These are phyloP conservation scores for Aspergillus ustus DNA, from an alignment of 2,329 filamentous ascomycete genomes.

Conservation along the genomic window DNA sequence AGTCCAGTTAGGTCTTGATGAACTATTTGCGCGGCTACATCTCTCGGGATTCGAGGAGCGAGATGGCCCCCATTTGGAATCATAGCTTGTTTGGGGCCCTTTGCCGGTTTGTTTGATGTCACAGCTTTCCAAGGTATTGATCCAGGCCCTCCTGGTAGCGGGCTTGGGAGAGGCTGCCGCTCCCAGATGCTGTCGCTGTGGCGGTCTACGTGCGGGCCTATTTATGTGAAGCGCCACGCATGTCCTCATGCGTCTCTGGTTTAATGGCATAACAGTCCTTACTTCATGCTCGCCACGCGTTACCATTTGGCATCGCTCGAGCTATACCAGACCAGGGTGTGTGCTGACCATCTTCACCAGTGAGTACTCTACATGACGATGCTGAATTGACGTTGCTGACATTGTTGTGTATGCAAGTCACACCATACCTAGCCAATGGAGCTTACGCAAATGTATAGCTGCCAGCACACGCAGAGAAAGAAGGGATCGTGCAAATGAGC, in stretches of 20 bases:
- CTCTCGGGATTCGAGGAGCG: not conserved
- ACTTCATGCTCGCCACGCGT: not conserved
- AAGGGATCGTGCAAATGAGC: not conserved
- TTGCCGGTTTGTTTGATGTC: constrained; percentile 7
- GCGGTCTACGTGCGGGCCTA: constrained; percentile 1
- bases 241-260: constrained; percentile 1
- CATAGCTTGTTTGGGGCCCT: too few relatives aligned
- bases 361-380: not conserved
- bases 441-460: not conserved
- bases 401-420: constrained; percentile 9
- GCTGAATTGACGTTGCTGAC: constrained; percentile 6
- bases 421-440: constrained; percentile 1
- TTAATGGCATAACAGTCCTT: constrained; percentile 7
- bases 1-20: not conserved
- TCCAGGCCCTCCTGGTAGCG: not conserved
- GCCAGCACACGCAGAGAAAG: constrained; percentile 3
- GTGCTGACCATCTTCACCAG: not conserved
- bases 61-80: not conserved
- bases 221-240: constrained; percentile 7
- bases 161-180: not conserved
- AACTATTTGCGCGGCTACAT: not conserved
- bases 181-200: not conserved
- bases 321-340: not conserved
- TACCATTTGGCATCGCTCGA: not conserved
- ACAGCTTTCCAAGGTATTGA: not conserved